Conservation (phyloP, 2,329 filamentous ascomycete genomes). For the Alternaria postmessia region DNA sequence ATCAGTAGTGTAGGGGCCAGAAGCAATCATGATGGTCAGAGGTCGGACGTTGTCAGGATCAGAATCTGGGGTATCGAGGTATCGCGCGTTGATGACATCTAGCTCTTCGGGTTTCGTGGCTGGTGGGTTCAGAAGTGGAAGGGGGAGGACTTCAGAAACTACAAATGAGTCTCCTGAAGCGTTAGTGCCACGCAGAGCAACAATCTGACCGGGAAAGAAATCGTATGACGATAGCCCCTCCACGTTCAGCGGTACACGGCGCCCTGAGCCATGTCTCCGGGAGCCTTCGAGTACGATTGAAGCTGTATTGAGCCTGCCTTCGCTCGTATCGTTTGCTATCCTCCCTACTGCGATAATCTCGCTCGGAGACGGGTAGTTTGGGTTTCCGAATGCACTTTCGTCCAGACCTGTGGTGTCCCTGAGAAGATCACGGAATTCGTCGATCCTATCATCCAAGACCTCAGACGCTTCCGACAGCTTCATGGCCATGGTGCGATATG, state of each 20-base stretch:
- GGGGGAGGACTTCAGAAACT: constrained; percentile 76
- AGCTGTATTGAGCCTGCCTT: constrained; percentile 84
- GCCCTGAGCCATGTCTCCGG: constrained; percentile 80
- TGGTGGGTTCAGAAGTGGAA: constrained; percentile 77
- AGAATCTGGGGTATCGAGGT: constrained; percentile 67
- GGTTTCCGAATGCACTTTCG: constrained; percentile 84
- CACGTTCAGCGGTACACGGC: constrained; percentile 81
- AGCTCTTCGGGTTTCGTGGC: constrained; percentile 73
- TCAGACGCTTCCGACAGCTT: constrained; percentile 92
- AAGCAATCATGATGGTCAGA: constrained; percentile 77
- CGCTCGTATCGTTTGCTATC: constrained; percentile 86
- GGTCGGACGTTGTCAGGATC: constrained; percentile 66
- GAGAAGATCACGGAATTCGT: constrained; percentile 80
- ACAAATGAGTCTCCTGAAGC: constrained; percentile 84
- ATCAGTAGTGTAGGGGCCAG: constrained; percentile 91
- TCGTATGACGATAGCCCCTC: constrained; percentile 73
- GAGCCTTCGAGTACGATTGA: constrained; percentile 91
- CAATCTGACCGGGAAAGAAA: constrained; percentile 94
- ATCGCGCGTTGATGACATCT: constrained; percentile 71
- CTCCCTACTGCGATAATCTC: constrained; percentile 91
- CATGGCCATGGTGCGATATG: constrained; percentile 93
- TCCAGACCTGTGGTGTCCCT: constrained; percentile 79
- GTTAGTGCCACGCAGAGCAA: constrained; percentile 86
- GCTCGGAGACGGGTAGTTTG: constrained; percentile 81
- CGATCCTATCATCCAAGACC: constrained; percentile 92